Evolutionary conservation across 257 asterid species (phyloP).

Genomic region (Nemophila menziesii): DNA sequence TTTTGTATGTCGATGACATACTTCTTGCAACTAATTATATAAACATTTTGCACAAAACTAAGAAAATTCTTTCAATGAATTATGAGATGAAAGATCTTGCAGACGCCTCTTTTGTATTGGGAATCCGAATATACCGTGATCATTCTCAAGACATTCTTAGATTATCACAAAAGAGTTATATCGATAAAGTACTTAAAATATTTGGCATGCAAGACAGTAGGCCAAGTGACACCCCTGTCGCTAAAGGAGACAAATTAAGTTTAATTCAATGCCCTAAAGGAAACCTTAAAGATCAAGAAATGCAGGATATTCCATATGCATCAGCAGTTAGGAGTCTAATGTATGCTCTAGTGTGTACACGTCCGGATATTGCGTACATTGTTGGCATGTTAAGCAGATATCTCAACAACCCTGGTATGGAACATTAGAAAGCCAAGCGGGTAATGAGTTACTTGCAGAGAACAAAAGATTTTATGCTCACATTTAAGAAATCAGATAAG

Average conservation of each 20-base stretch:
- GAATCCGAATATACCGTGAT: not conserved
- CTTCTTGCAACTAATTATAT: not conserved
- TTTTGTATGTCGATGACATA: not conserved
- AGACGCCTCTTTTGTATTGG: constrained; percentile 2
- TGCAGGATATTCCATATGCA: not conserved
- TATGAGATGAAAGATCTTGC: constrained; percentile 3
- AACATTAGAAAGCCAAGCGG: not conserved
- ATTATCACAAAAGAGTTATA: not conserved
- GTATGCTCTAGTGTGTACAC: constrained; percentile 4
- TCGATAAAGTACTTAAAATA: not conserved
- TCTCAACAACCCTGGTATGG: not conserved
- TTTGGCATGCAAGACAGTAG: not conserved
- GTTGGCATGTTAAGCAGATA: not conserved
- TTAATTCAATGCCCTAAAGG: not conserved
- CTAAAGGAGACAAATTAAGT: not conserved
- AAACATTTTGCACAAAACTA: not conserved
- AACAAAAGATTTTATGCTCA: not conserved
- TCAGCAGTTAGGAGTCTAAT: constrained; percentile 2
- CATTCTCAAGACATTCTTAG: not conserved
- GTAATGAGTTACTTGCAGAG: not conserved
- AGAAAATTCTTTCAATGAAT: not conserved
- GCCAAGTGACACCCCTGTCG: not conserved
- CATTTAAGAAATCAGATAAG: not conserved
- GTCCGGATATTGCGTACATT: not conserved
- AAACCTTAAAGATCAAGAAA: not conserved